Conservation (phyloP, 2,329 filamentous ascomycete species). For the Teratosphaeria gauchensis region DNA sequence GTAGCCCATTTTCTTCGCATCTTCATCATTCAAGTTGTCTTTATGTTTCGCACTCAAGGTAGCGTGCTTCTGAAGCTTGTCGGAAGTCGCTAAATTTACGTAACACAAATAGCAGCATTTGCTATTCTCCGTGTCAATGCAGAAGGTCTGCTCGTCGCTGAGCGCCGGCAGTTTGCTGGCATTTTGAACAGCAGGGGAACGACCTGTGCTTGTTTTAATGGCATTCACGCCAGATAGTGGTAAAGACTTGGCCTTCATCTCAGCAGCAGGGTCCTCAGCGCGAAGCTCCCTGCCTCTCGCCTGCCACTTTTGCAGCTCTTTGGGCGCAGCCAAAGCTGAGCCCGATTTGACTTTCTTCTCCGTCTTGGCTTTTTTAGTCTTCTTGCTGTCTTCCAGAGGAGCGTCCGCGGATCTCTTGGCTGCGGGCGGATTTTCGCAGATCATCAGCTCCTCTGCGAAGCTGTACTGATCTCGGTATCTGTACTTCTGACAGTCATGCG, state of each 20-base stretch:
- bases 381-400: slow-evolving; percentile 9
- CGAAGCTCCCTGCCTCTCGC: slow-evolving; percentile 19
- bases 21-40: slow-evolving; percentile 44
- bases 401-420: background rate
- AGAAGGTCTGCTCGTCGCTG: slow-evolving; percentile 7
- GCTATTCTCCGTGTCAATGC: slow-evolving; percentile 5
- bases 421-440: slow-evolving; percentile 13
- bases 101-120: slow-evolving; percentile 19
- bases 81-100: slow-evolving; percentile 7
- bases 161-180: slow-evolving; percentile 1
- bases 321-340: slow-evolving; percentile 1
- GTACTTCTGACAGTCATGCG: slow-evolving; percentile 15
- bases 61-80: slow-evolving; percentile 47
- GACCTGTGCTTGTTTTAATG: slow-evolving; percentile 5
- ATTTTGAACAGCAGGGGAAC: too few relatives aligned
- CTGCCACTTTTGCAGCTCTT: slow-evolving; percentile 17
- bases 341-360: slow-evolving; percentile 15
- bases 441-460: slow-evolving; percentile 8
- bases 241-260: background rate
- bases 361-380: slow-evolving; percentile 38
- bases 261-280: slow-evolving; percentile 5
- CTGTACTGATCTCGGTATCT: background rate
- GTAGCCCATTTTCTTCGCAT: slow-evolving; percentile 27
- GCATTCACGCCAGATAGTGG: slow-evolving; percentile 6
- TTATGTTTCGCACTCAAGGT: slow-evolving; percentile 48